Evolutionary conservation across 345 rosid genomes (phyloP), one percentile per base, ranked within the genome.

Genomic region (Hypericum perforatum): DNA sequence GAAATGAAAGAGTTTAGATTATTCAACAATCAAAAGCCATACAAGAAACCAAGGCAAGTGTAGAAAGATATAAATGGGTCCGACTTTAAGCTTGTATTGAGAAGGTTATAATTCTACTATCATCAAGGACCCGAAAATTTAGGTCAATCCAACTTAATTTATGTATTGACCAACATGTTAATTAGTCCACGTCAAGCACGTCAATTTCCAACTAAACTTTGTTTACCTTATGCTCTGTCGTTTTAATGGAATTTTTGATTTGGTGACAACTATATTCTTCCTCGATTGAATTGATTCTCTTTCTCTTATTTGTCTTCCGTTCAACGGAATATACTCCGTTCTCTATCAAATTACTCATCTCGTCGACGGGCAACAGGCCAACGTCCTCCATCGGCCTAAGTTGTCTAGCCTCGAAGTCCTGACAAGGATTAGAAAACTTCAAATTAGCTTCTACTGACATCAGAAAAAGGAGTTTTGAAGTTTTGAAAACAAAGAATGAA

Each of bases 271-370:
- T n/a, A n/a, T n/a, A 52, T 36, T 57, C 62, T 40, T 54, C 59
- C 16, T 48, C 56, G 47, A 60, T 12, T 5, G 56, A 59, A 16
- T 45, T 6, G 36, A 41, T 46, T 44, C 61, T 75, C 64, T 61
- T 75, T 13, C 62, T 74, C 66, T 72, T 69, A 22, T 46, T 63
- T 59, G 43, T 63, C 53, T 66, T 62, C 69, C 65, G 29, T 41
- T 57, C 65, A 7, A 39, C 58, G 37, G 15, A 43, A 36, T 16
- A 15, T 13, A 37, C 44, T 43, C 50, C 22, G 6, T 39, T 12
- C 43, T 45, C 46, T 37, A 49, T 39, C 44, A 43, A 12, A 12
- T 5, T 51, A 39, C 9, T 10, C 3, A 9, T 52, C 3, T 6
- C 62, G 15, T 56, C 59, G 52, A 46, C 53, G 5, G 36, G 16